A percentile compares a stretch with the other conserved stretches of the same genome.
These are phyloP conservation scores for Dictyostelium discoideum DNA, from an alignment of 78 protist species.

Conservation along the genomic window DNA sequence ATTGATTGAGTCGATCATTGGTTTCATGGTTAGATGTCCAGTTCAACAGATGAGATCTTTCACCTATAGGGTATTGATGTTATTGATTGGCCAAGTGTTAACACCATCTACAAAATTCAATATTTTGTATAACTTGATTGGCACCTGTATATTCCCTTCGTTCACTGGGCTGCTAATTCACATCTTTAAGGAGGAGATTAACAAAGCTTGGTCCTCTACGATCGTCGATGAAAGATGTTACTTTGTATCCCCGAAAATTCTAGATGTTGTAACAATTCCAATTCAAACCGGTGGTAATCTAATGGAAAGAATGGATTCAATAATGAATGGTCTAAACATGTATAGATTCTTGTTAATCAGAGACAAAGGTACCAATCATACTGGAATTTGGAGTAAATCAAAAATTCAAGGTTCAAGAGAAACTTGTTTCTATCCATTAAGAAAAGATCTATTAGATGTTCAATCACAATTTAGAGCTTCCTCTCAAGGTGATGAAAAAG, in stretches of 20 bases:
- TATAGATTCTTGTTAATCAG: constrained; percentile 48
- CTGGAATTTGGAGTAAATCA: constrained; percentile 37
- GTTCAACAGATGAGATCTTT: constrained; percentile 63
- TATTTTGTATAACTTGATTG: background rate
- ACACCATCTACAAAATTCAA: constrained; percentile 33
- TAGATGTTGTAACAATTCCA: constrained; percentile 29
- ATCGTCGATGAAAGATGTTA: background rate
- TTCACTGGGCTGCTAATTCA: constrained; percentile 70
- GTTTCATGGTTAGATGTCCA: constrained; percentile 50
- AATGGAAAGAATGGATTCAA: constrained; percentile 62
- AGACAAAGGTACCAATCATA: constrained; percentile 15
- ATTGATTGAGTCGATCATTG: constrained; percentile 19
- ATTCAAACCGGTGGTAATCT: constrained; percentile 31
- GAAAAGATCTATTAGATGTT: background rate
- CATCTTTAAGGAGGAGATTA: constrained; percentile 52
- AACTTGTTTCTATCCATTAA: background rate
- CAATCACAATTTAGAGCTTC: constrained; percentile 17
- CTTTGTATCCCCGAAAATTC: constrained; percentile 55
- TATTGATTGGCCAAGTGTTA: background rate
- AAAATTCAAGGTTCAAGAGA: constrained; percentile 34
- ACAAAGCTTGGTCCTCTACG: constrained; percentile 24
- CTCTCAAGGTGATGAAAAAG: constrained; percentile 44
- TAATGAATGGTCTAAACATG: constrained; percentile 66
- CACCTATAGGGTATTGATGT: background rate
- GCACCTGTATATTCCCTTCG: constrained; percentile 52